Percentiles rank a stretch among this genome's conserved stretches.
Conservation (phyloP, 2,329 filamentous ascomycete genomes). For the Cordyceps militaris region DNA sequence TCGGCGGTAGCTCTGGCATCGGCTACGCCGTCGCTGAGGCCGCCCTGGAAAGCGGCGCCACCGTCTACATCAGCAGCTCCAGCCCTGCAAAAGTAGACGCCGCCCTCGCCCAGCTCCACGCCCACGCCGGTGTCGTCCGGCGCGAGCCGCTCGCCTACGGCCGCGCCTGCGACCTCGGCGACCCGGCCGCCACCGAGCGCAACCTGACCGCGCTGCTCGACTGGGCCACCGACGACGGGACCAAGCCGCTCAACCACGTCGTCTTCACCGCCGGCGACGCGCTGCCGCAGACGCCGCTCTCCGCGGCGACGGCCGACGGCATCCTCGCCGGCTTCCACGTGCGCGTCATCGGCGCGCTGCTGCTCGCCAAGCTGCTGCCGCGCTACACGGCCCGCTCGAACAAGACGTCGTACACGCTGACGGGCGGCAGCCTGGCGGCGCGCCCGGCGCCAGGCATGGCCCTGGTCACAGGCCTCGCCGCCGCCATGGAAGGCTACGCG, state of each 20-base stretch:
- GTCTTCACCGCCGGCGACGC: slow-evolving; percentile 49
- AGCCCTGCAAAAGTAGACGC: slow-evolving; percentile 37
- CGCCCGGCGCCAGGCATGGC: slow-evolving; percentile 46
- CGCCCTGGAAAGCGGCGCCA: slow-evolving; percentile 42
- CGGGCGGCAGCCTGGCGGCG: slow-evolving; percentile 44
- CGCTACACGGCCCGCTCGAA: slow-evolving; percentile 35
- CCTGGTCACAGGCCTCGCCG: slow-evolving; percentile 39
- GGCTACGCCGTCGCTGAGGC: slow-evolving; percentile 36
- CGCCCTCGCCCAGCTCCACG: not conserved
- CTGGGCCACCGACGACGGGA: slow-evolving; percentile 34
- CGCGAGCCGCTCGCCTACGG: not conserved
- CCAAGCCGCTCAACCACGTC: slow-evolving; percentile 47
- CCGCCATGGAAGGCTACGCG: slow-evolving; percentile 45
- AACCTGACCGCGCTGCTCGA: slow-evolving; percentile 40
- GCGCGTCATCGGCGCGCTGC: slow-evolving; percentile 42
- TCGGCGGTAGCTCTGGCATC: slow-evolving; percentile 58
- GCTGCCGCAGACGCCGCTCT: slow-evolving; percentile 28
- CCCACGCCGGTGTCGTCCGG: slow-evolving; percentile 26
- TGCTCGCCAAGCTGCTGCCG: slow-evolving; percentile 44
- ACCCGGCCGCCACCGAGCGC: slow-evolving; percentile 16
- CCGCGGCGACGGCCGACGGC: slow-evolving; percentile 32
- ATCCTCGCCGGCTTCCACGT: slow-evolving; percentile 38
- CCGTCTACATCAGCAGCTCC: slow-evolving; percentile 50
- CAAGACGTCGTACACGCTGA: slow-evolving; percentile 47
- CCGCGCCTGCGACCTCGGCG: slow-evolving; percentile 16